These are phyloP conservation scores for Cardiospermum halicacabum DNA, from an alignment of 345 rosid species.

Conservation along the genomic window DNA sequence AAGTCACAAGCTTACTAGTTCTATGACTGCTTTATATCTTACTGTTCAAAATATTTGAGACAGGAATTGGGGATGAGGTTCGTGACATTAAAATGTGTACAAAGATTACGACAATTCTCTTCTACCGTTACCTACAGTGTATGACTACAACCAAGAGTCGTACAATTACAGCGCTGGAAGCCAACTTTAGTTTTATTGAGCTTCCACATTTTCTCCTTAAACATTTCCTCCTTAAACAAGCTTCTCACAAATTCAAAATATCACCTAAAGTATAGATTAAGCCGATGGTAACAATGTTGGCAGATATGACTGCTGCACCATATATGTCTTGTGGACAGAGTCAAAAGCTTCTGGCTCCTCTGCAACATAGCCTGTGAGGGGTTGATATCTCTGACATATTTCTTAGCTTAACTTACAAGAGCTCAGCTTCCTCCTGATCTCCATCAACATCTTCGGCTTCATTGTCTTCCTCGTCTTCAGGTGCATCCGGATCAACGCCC, in stretches of 20 bases:
- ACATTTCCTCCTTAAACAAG: not conserved
- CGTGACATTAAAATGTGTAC: not conserved
- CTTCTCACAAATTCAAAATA: not conserved
- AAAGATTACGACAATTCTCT: not conserved
- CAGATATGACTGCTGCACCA: too few relatives aligned
- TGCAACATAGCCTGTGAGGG: not conserved
- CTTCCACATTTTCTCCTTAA: not conserved
- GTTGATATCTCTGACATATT: not conserved
- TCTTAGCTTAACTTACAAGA: constrained; percentile 36
- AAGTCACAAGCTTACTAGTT: too few relatives aligned
- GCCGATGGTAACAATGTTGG: not conserved
- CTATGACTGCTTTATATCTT: too few relatives aligned
- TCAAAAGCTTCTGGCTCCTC: not conserved
- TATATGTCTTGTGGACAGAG: not conserved
- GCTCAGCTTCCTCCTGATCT: constrained; percentile 89
- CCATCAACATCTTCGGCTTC: constrained; percentile 95
- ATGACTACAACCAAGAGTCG: too few relatives aligned
- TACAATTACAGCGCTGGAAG: not conserved
- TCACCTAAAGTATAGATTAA: not conserved
- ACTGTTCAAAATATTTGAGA: not conserved
- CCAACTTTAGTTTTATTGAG: not conserved
- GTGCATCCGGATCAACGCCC: constrained; percentile 99
- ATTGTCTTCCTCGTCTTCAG: constrained; percentile 92
- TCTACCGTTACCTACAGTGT: not conserved
- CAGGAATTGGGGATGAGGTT: not conserved